Percentiles rank a stretch among this genome's conserved stretches.
Evolutionary conservation across 2,329 filamentous ascomycete species (phyloP).

Genomic region (Pyrenophora seminiperda): DNA sequence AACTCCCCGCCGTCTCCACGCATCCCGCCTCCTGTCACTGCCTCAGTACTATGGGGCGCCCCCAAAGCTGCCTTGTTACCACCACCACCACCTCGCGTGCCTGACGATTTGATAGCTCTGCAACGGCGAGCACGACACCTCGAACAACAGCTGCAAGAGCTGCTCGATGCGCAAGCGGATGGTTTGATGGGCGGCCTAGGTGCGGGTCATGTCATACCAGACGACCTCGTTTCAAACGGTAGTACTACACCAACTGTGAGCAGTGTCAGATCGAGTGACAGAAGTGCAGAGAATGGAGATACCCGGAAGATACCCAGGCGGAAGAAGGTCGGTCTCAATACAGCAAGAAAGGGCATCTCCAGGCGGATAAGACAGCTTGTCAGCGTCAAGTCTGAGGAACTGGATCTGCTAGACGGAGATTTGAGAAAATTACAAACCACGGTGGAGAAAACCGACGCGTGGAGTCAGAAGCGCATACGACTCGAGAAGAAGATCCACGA

Average conservation of each 20-base stretch:
- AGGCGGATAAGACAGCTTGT: slow-evolving; percentile 68
- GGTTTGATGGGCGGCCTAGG: slow-evolving; percentile 58
- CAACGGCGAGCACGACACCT: slow-evolving; percentile 60
- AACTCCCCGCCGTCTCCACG: slow-evolving; percentile 39
- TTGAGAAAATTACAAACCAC: slow-evolving; percentile 63
- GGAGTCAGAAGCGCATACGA: slow-evolving; percentile 62
- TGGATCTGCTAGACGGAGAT: slow-evolving; percentile 63
- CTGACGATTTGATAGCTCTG: slow-evolving; percentile 55
- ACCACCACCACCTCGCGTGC: slow-evolving; percentile 35
- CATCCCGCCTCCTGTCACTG: slow-evolving; percentile 43
- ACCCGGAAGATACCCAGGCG: slow-evolving; percentile 42
- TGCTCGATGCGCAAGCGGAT: slow-evolving; percentile 66
- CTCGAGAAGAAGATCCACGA: slow-evolving; percentile 61
- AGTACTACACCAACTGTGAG: slow-evolving; percentile 57
- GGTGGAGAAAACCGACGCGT: slow-evolving; percentile 63
- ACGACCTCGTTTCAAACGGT: slow-evolving; percentile 55
- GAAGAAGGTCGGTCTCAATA: slow-evolving; percentile 63
- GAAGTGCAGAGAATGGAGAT: slow-evolving; percentile 25
- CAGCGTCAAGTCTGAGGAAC: slow-evolving; percentile 70
- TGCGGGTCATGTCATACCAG: slow-evolving; percentile 37
- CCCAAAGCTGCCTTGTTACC: slow-evolving; percentile 33
- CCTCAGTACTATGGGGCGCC: slow-evolving; percentile 41
- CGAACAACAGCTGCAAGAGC: slow-evolving; percentile 61
- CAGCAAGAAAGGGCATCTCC: slow-evolving; percentile 68
- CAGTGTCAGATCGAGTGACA: slow-evolving; percentile 43